Evolutionary conservation across 176 grass and related monocot genomes (phyloP), one percentile per base, ranked within the genome.

Genomic region (Eremochloa ophiuroides): DNA sequence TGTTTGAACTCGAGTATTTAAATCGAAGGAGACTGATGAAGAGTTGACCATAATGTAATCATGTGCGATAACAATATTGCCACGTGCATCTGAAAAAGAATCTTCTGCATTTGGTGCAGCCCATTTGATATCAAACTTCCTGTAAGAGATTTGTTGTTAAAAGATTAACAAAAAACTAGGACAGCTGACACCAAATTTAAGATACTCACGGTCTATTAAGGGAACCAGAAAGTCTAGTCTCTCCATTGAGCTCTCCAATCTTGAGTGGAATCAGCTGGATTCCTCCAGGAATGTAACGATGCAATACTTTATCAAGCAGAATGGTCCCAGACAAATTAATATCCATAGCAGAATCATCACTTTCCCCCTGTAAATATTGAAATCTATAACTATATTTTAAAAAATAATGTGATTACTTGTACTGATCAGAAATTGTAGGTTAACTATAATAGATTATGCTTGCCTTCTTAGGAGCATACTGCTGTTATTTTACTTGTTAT

Each of bases 101-200:
- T 93, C 93, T 91, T 98, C 96, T 66, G 93, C 96, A 86, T 93
- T 93, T 77, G 92, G 93, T 76, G 96, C 96, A 76, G 90, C 90
- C 96, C 96, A 98, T 78, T 98, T 98, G 82, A 98, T 98, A 88
- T 98, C 93, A 73, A 98, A 94, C 85, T 94, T 98, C 88, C 96
- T 98, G 79, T 42, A 73, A 63, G n/a, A 37, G 16, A 68, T 39
- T 71, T 30, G 17, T 65, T 56, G 23, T 38, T 35, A 8, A 85
- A 88, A 61, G 14, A 66, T 40, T 16, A 41, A 84, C 8, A 82
- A 59, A 69, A 51, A 71, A 68, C 17, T 60, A 81, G 64, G 30
- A 46, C 66, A 26, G 26, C 18, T 69, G 22, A 62, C 30, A 42
- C 53, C 63, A 75, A 15, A 80, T 77, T 28, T 69, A 69, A 58